Conservation (phyloP, 495 filamentous ascomycete genomes). For the Sphaerosporella brunnea region DNA sequence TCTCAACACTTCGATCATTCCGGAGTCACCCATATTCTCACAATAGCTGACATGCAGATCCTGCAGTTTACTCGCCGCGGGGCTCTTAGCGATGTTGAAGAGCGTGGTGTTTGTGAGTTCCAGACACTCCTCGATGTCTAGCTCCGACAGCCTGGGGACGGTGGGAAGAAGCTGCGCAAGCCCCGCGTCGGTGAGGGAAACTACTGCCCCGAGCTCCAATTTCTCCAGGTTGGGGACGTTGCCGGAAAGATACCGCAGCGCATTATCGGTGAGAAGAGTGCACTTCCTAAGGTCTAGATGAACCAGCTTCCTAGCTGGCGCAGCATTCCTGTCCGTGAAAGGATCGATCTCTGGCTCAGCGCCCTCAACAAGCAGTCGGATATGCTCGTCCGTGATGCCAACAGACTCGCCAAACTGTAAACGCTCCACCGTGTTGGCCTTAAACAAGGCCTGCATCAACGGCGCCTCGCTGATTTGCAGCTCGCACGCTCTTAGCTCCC, state of each 20-base stretch:
- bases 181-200: conserved; percentile 50
- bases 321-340: conserved; percentile 54
- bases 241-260: conserved; percentile 46
- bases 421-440: conserved; percentile 62
- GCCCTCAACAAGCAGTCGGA: conserved; percentile 58
- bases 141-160: conserved; percentile 56
- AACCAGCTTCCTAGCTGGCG: conserved; percentile 59
- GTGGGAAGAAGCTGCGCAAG: conserved; percentile 57
- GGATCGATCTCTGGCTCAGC: conserved; percentile 55
- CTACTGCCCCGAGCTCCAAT: conserved; percentile 59
- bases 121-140: conserved; percentile 76
- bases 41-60: conserved; percentile 84
- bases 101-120: conserved; percentile 58
- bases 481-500: conserved; percentile 69
- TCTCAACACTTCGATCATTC: conserved; percentile 70
- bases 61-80: conserved; percentile 49
- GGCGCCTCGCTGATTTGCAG: conserved; percentile 59
- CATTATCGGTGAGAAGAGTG: conserved; percentile 47
- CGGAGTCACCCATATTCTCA: conserved; percentile 63
- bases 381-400: conserved; percentile 52
- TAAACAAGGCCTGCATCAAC: conserved; percentile 53
- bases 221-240: conserved; percentile 68
- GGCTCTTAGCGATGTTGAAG: conserved; percentile 51
- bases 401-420: conserved; percentile 61
- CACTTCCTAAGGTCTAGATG: conserved; percentile 79